Conservation (phyloP, 169 alveolate genomes). For the Prorocentrum cordatum region DNA sequence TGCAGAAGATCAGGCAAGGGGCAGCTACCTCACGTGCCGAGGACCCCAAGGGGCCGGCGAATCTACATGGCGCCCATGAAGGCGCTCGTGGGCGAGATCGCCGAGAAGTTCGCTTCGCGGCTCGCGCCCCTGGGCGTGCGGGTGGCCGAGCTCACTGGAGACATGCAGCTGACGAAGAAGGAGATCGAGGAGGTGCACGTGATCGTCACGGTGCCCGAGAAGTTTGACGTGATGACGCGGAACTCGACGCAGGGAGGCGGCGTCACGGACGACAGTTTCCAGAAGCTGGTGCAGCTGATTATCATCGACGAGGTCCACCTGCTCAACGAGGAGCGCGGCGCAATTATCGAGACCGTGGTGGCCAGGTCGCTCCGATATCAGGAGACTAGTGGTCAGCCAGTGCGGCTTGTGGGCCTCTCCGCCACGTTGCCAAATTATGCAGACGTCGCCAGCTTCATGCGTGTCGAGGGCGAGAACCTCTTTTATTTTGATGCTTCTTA, state of each 20-base stretch:
- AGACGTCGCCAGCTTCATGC: slow-evolving; percentile 86
- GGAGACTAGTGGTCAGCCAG: slow-evolving; percentile 57
- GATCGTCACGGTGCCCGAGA: slow-evolving; percentile 99
- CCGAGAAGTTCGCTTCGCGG: slow-evolving; percentile 44
- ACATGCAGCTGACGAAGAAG: slow-evolving; percentile 53
- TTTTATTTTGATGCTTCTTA: slow-evolving; percentile 71
- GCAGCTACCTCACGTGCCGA: too few species aligned
- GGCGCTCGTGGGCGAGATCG: slow-evolving; percentile 47
- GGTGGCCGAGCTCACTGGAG: slow-evolving; percentile 67
- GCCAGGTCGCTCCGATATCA: slow-evolving; percentile 92
- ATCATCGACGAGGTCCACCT: slow-evolving; percentile 84
- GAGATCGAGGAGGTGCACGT: slow-evolving; percentile 82
- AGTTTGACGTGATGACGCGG: slow-evolving; percentile 97
- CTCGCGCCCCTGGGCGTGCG: slow-evolving; percentile 30
- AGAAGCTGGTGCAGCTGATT: slow-evolving; percentile 74
- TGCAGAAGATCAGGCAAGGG: too few species aligned
- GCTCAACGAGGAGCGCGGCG: slow-evolving; percentile 97
- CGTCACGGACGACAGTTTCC: slow-evolving; percentile 91
- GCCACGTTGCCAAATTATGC: slow-evolving; percentile 99
- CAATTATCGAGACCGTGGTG: slow-evolving; percentile 97
- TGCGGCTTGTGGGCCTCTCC: slow-evolving; percentile 92
- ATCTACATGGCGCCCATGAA: slow-evolving; percentile 99
- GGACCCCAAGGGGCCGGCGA: too few species aligned
- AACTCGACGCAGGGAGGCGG: slow-evolving; percentile 87
- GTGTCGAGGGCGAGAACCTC: slow-evolving; percentile 64